Evolutionary conservation across 2,329 filamentous ascomycete genomes (phyloP).

Genomic region (Exophiala bonariae): DNA sequence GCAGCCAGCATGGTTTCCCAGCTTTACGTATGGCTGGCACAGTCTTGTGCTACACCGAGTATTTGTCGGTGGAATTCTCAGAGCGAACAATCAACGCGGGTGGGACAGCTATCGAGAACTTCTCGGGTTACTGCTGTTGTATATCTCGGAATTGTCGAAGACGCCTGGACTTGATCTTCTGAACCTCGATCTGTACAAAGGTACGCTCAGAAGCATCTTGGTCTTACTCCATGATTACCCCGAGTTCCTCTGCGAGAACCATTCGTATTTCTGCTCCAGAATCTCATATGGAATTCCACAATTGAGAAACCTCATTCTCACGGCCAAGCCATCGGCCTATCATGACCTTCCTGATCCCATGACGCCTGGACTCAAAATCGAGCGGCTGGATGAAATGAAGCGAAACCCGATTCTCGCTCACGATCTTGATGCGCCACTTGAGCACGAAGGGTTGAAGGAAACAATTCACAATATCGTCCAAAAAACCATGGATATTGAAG

Average conservation of each 20-base stretch:
- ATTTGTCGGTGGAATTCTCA: slow-evolving; percentile 77
- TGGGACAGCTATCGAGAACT: slow-evolving; percentile 76
- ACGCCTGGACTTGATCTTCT: slow-evolving; percentile 66
- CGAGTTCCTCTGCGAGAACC: slow-evolving; percentile 86
- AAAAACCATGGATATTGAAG: slow-evolving; percentile 46
- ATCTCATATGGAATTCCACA: slow-evolving; percentile 84
- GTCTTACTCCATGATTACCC: slow-evolving; percentile 92
- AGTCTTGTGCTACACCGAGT: slow-evolving; percentile 78
- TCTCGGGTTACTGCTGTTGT: slow-evolving; percentile 69
- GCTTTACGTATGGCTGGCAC: slow-evolving; percentile 84
- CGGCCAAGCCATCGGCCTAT: slow-evolving; percentile 70
- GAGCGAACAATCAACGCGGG: slow-evolving; percentile 66
- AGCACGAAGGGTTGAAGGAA: slow-evolving; percentile 53
- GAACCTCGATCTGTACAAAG: slow-evolving; percentile 81
- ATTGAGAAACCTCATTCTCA: slow-evolving; percentile 82
- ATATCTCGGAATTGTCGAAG: slow-evolving; percentile 78
- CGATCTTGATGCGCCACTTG: slow-evolving; percentile 55
- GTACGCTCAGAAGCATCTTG: slow-evolving; percentile 76
- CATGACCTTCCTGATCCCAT: slow-evolving; percentile 73
- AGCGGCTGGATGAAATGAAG: slow-evolving; percentile 72
- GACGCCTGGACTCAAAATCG: slow-evolving; percentile 71
- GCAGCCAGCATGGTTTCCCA: slow-evolving; percentile 74
- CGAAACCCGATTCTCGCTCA: slow-evolving; percentile 65
- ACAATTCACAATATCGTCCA: slow-evolving; percentile 54
- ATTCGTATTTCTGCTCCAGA: slow-evolving; percentile 75